Conservation (phyloP, 371 early-diverging fungal genomes). For the Haplosporangium sp. region DNA sequence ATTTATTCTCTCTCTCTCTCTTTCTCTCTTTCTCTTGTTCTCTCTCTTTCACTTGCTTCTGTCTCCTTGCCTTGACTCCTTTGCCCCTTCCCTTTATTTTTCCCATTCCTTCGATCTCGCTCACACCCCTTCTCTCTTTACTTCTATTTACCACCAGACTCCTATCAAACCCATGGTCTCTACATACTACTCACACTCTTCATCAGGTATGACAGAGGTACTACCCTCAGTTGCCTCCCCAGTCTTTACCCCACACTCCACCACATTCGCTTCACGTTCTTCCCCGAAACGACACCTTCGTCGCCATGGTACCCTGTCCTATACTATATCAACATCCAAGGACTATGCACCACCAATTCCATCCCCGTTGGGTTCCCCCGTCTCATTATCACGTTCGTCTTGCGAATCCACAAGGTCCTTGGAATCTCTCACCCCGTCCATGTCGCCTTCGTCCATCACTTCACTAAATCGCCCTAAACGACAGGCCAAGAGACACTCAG, state of each 20-base stretch:
- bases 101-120: neutral
- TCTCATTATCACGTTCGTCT: neutral
- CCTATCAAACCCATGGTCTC: too few relatives aligned
- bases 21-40: constrained; percentile 3
- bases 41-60: constrained; percentile 3
- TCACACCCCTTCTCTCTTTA: neutral
- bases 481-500: constrained; percentile 30
- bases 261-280: too few relatives aligned
- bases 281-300: neutral
- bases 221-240: too few relatives aligned
- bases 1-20: neutral
- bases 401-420: constrained; percentile 12
- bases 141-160: neutral
- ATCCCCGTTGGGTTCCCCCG: neutral
- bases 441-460: constrained; percentile 38
- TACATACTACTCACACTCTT: too few relatives aligned
- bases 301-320: neutral
- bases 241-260: too few relatives aligned
- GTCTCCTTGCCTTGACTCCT: neutral
- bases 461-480: constrained; percentile 35
- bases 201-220: too few relatives aligned
- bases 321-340: neutral
- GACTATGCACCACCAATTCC: too few relatives aligned
- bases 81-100: too few relatives aligned
- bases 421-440: constrained; percentile 34